Evolutionary conservation across 768 basidiomycete species (phyloP), one percentile per base, ranked within the genome.

Genomic region (Hemileccinum impolitum): DNA sequence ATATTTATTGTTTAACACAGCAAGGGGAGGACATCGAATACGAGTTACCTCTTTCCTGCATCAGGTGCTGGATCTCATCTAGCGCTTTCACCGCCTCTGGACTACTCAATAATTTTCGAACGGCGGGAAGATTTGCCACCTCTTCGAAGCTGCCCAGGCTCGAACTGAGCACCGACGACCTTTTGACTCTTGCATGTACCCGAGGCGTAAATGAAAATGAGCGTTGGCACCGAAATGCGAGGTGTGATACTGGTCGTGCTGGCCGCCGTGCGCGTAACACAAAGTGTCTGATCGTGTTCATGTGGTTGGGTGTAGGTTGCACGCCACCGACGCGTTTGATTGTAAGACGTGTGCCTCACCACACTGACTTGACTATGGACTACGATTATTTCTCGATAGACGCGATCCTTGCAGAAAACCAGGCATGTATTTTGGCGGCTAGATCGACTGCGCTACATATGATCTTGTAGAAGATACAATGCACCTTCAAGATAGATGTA

Each of bases 361-460:
- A 14, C 28, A 18, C 26, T 4, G 19, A 15, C 43, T 18, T 26
- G 13, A 39, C 48, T 55, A 94, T 94, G 92, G 90, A 94, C 51
- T 76, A 85, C 61, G 91, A 94, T 65, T 97, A 97, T 67, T 95
- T 89, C 67, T 93, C 90, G 0, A 80, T 95, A 46, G 90, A 94
- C 50, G 80, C 90, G 6, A 95, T 97, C 57, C 79, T 95, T 21
- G 88, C 92, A 14, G 91, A 93, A 62, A 94, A 94, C 62, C 91
- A 93, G 76, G 90, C 84, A 56, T 34, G 66, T 50, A 14, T 8
- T 19, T 26, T 35, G 13, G 37, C 18, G 13, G 43, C 23, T n/a
- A 35, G 14, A 15, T 19, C 6, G 45, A 19, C 18, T 17, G 18
- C 17, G 19, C 17, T 46, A 21, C 17, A 46, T 15, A 35, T 25